Evolutionary conservation across 2,329 filamentous ascomycete species (phyloP).

Genomic region (Colletotrichum falcatum): DNA sequence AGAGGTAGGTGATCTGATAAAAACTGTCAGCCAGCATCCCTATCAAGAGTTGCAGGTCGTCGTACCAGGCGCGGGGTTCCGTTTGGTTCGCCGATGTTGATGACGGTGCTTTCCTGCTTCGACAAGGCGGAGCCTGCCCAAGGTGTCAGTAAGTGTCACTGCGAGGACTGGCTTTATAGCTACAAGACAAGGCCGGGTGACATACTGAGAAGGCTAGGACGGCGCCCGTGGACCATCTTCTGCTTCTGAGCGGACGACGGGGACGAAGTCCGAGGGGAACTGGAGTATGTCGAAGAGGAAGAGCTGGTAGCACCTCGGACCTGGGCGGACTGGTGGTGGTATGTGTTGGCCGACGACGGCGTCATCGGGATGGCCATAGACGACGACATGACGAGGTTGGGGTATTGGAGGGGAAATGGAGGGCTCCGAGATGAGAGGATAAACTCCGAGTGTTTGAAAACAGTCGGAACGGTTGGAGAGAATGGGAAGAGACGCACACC

Average conservation of each 20-base stretch:
- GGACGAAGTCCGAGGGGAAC: slow-evolving; percentile 63
- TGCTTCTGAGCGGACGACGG: slow-evolving; percentile 54
- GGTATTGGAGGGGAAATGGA: slow-evolving; percentile 16
- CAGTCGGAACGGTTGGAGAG: slow-evolving; percentile 21
- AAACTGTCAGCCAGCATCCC: background rate
- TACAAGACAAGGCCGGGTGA: slow-evolving; percentile 21
- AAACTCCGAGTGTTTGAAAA: slow-evolving; percentile 19
- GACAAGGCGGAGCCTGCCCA: slow-evolving; percentile 75
- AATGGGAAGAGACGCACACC: slow-evolving; percentile 19
- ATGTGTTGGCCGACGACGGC: slow-evolving; percentile 51
- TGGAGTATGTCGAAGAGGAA: slow-evolving; percentile 68
- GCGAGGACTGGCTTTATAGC: slow-evolving; percentile 12
- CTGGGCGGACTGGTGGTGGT: slow-evolving; percentile 55
- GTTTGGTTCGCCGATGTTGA: slow-evolving; percentile 81
- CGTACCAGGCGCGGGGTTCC: slow-evolving; percentile 78
- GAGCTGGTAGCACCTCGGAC: slow-evolving; percentile 57
- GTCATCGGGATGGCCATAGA: slow-evolving; percentile 75
- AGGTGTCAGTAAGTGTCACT: slow-evolving; percentile 47
- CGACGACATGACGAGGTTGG: slow-evolving; percentile 68
- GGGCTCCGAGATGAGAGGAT: slow-evolving; percentile 15
- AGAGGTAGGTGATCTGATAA: slow-evolving; percentile 81
- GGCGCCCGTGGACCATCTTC: slow-evolving; percentile 64
- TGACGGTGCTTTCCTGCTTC: slow-evolving; percentile 82
- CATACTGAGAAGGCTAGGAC: slow-evolving; percentile 72
- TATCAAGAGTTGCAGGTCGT: slow-evolving; percentile 21